A percentile compares a stretch with the other conserved stretches of the same genome.
Evolutionary conservation across 2,329 filamentous ascomycete species (phyloP).

Genomic region (Beauveria medogensis): DNA sequence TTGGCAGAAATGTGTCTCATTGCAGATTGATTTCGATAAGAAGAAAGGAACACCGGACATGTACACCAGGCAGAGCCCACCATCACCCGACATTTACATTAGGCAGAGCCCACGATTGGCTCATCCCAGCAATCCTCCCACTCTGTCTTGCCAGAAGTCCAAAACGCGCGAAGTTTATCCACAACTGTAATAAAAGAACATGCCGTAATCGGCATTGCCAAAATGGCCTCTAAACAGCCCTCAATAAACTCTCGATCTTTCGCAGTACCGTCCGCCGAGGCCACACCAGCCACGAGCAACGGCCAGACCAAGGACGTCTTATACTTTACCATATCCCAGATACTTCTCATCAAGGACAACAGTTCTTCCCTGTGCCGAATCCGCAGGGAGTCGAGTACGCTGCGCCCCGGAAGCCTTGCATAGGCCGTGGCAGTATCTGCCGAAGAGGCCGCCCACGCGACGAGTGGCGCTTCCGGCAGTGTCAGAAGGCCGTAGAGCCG

Average conservation of each 20-base stretch:
- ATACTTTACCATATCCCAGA: background rate
- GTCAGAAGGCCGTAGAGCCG: background rate
- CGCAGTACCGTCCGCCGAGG: background rate
- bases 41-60: background rate
- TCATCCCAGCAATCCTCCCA: constrained; percentile 5
- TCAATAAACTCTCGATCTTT: background rate
- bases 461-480: background rate
- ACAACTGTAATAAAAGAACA: background rate
- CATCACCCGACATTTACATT: background rate
- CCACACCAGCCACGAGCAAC: background rate
- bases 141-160: background rate
- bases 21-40: background rate
- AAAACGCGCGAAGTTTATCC: background rate
- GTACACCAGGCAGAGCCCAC: too few species aligned
- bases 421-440: background rate
- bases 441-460: background rate
- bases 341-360: background rate
- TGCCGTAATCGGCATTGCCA: background rate
- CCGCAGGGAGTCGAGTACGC: background rate
- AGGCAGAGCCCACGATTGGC: background rate
- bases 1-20: too few species aligned
- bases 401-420: background rate
- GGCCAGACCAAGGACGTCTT: background rate
- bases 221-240: background rate
- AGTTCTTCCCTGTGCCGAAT: background rate